Evolutionary conservation across 2,329 filamentous ascomycete genomes (phyloP), one percentile per base, ranked within the genome.

Genomic region (Mycosphaerelloides madeirae): DNA sequence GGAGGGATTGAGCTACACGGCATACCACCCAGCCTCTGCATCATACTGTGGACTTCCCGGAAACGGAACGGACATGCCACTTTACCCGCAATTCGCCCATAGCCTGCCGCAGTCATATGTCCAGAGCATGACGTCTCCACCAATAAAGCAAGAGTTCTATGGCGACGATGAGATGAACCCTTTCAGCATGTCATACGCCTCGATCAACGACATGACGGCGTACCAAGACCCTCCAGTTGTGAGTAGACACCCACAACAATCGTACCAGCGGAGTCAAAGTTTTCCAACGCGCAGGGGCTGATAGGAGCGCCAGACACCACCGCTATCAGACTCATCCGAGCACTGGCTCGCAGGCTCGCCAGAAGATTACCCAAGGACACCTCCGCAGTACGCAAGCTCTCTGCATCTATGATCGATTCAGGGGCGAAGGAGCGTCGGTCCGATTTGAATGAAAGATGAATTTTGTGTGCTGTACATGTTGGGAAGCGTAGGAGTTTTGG

Each of bases 171-270:
- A 83, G 49, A 72, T 78, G 43, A 79, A 76, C 54, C 77, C 82
- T 5, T 80, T 81, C 61, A 85, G 82, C 66, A 78, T 85, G 69
- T 77, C 72, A 68, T 87, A 87, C 65, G 72, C 75, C 54, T 83
- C 81, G 57, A 74, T 84, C 46, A 54, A 54, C 41, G 53, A 52
- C 35, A 49, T 47, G 38, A 41, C 52, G 56, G 72, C 77, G 19
- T 87, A 86, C 72, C 79, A 84, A 64, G 73, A 81, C 57, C 78
- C 79, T 68, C 79, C 83, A 76, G 83, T 86, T 79, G 85, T 89
- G 59, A 64, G 61, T 62, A 83, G 40, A 50, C 48, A 47, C 42
- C 50, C 44, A 52, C 48, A 50, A 51, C 48, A 54, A 41, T 33
- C 46, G 14, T 45, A 43, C 40, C 44, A 45, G 41, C 45, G 53